phyloP scores from a whole-genome alignment of 352 stramenopile species.

The Phytophthora citricola region DNA sequence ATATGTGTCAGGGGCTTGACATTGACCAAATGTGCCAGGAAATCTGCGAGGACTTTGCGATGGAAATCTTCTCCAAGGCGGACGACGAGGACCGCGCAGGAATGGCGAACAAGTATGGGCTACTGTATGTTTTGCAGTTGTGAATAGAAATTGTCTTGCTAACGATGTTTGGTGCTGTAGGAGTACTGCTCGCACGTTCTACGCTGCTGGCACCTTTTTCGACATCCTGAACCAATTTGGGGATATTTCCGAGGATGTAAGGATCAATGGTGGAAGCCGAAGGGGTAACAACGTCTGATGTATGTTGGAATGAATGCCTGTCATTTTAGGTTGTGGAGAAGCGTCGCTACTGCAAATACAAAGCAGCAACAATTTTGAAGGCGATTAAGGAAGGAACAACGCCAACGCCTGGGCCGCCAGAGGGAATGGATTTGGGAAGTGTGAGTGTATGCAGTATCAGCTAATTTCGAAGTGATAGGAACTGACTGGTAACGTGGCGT shows the following conservation, averaged over 20 bases:
- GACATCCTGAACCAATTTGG: constrained; percentile 98
- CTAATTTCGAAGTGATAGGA: background rate
- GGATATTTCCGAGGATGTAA: constrained; percentile 77
- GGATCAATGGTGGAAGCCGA: constrained; percentile 3
- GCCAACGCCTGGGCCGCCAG: constrained; percentile 81
- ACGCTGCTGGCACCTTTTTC: constrained; percentile 96
- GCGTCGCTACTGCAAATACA: constrained; percentile 96
- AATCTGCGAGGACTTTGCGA: constrained; percentile 89
- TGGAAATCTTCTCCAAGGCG: constrained; percentile 94
- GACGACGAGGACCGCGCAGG: constrained; percentile 94
- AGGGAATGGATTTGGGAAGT: constrained; percentile 47
- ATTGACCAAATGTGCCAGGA: constrained; percentile 40
- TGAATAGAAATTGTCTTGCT: constrained; percentile 1
- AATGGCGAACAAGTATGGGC: constrained; percentile 61
- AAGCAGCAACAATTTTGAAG: constrained; percentile 96
- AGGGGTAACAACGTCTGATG: constrained; percentile 4
- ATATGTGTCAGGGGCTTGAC: background rate
- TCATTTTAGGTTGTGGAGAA: constrained; percentile 82
- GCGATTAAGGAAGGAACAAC: constrained; percentile 93
- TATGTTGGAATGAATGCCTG: background rate
- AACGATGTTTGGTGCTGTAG: constrained; percentile 35
- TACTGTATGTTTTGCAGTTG: background rate
- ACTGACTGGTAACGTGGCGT: constrained; percentile 1
- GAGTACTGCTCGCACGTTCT: constrained; percentile 96
- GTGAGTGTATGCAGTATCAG: constrained; percentile 29